Evolutionary conservation across 768 basidiomycete species (phyloP), one percentile per base, ranked within the genome.

Genomic region (Butyriboletus loyo): DNA sequence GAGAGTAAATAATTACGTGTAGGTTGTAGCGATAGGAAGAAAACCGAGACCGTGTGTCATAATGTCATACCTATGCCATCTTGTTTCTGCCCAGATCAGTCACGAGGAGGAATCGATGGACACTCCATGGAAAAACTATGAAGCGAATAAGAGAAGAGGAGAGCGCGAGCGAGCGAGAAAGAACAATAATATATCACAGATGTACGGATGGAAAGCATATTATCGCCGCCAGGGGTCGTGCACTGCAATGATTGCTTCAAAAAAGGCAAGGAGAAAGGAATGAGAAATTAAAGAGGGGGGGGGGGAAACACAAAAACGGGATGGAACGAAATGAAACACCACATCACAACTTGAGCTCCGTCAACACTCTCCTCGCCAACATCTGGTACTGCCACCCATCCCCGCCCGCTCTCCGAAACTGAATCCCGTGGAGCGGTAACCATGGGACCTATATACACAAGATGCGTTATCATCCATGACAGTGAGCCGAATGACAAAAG

Each of bases 371-470:
- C 59, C 90, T 79, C 22, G 91, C 94, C 36, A 98, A 80, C 90
- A 93, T 93, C 67, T 95, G 92, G 70, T 98, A 98, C 71, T 97
- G 93, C 94, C 94, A 98, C 0, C 88, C 90, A 59, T 96, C 91
- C 1, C 95, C 95, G 25, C 89, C 82, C 1, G 86, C 81, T 55
- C 96, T 79, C 43, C 96, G 84, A 75, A 98, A 98, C 65, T 98
- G 96, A 40, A 98, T 88, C 3, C 96, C 95, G 69, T 98, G 90
- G 19, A 98, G 72, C 3, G 93, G 92, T 44, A 98, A 74, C 85
- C 86, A 92, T 40, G 93, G 93, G 3, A 97, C 91, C 94, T 95
- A 61, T 39, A 30, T 55, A 49, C 28, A 34, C 2, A 24, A 15
- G 15, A 41, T 5, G 13, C 15, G 41, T 58, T 49, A 50, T 46